These are phyloP conservation scores for Diaporthe citrichinensis DNA, from an alignment of 2,329 filamentous ascomycete species.

Conservation along the genomic window DNA sequence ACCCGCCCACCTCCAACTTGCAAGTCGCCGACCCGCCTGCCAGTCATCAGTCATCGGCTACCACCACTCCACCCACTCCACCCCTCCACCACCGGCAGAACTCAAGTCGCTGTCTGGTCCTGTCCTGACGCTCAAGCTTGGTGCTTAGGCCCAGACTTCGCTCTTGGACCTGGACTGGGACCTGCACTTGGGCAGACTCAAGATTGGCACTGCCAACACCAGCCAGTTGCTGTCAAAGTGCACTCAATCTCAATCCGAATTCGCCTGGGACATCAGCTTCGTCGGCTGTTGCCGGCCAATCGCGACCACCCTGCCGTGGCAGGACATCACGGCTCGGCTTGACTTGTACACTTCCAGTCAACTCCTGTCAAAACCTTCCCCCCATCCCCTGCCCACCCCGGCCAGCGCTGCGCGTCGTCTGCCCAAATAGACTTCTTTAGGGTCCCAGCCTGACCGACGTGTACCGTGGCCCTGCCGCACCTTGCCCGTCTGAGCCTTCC, in stretches of 20 bases:
- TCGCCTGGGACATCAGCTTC: constrained; percentile 17
- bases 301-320: constrained; percentile 18
- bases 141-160: not conserved
- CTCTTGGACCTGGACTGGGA: constrained; percentile 5
- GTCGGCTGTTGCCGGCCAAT: constrained; percentile 30
- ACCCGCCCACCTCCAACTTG: not conserved
- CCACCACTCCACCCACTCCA: not conserved
- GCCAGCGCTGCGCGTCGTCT: not conserved
- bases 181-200: constrained; percentile 13
- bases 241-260: constrained; percentile 33
- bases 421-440: constrained; percentile 22
- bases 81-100: constrained; percentile 18
- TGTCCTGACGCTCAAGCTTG: constrained; percentile 5
- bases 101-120: not conserved
- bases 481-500: constrained; percentile 21
- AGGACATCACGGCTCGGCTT: constrained; percentile 15
- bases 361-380: constrained; percentile 10
- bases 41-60: constrained; percentile 7
- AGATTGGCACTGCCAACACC: constrained; percentile 26
- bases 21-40: not conserved
- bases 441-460: constrained; percentile 26
- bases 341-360: constrained; percentile 9
- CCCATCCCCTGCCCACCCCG: not conserved
- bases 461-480: constrained; percentile 18
- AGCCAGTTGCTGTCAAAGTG: constrained; percentile 27